Conservation (phyloP, 768 basidiomycete species). For the Trametes coccinea region DNA sequence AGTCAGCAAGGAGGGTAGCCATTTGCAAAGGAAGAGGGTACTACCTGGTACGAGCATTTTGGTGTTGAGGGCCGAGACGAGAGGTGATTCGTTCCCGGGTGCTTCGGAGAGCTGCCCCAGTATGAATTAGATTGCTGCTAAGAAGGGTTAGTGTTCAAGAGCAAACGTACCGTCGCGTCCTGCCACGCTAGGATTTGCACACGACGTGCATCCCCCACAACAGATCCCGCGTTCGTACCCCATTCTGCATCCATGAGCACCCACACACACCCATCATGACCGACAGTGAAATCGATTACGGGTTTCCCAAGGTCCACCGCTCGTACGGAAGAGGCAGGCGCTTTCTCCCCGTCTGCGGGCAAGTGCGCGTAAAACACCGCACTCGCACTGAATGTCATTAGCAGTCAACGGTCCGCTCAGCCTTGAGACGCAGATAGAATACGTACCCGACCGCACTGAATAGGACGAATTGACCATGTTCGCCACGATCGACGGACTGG, state of each 20-base stretch:
- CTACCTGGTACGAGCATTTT: slow-evolving; percentile 49
- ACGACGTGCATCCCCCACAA: neutral
- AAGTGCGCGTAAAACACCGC: slow-evolving; percentile 59
- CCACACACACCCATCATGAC: slow-evolving; percentile 42
- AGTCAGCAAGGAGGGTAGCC: neutral
- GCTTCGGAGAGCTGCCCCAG: slow-evolving; percentile 38
- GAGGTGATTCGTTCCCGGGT: slow-evolving; percentile 26
- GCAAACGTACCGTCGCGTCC: slow-evolving; percentile 40
- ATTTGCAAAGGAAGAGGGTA: neutral
- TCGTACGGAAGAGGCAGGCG: slow-evolving; percentile 16
- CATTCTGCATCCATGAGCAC: slow-evolving; percentile 52
- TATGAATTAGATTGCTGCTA: neutral
- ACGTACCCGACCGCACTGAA: slow-evolving; percentile 74
- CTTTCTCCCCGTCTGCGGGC: slow-evolving; percentile 14
- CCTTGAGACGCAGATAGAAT: neutral
- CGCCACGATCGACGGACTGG: slow-evolving; percentile 42
- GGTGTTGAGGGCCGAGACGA: slow-evolving; percentile 50
- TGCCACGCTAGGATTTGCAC: slow-evolving; percentile 33
- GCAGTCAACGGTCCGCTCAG: neutral
- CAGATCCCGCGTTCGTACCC: slow-evolving; percentile 9
- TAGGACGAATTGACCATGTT: slow-evolving; percentile 43
- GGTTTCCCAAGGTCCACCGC: slow-evolving; percentile 56
- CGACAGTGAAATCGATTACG: slow-evolving; percentile 56
- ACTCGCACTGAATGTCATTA: slow-evolving; percentile 49
- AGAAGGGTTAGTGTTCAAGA: neutral